These are phyloP conservation scores for Breviolum minutum DNA, from an alignment of 73 alveolate genomes.

Conservation along the genomic window DNA sequence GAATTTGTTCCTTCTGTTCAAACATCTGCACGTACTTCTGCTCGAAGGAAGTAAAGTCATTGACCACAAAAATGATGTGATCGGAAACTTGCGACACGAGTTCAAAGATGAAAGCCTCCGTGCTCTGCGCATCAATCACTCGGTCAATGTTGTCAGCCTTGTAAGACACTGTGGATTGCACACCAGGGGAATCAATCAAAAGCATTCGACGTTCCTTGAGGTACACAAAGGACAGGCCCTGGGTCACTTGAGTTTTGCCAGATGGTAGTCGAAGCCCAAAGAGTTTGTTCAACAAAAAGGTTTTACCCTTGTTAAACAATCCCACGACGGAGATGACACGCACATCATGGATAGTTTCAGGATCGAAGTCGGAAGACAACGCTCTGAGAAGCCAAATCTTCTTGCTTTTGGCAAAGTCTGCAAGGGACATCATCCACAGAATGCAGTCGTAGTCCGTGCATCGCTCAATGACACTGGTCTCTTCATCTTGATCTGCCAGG, in stretches of 20 bases:
- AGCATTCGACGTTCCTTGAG: slow-evolving; percentile 57
- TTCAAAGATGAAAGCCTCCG: slow-evolving; percentile 40
- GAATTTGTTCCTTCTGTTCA: slow-evolving; percentile 10
- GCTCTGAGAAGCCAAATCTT: slow-evolving; percentile 31
- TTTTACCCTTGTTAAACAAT: slow-evolving; percentile 49
- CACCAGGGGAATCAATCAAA: slow-evolving; percentile 55
- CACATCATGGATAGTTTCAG: neutral
- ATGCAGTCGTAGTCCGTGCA: slow-evolving; percentile 30
- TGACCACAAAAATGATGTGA: slow-evolving; percentile 52
- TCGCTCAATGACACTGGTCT: neutral
- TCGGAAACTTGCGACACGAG: slow-evolving; percentile 43
- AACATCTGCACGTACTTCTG: slow-evolving; percentile 27
- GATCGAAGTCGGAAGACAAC: neutral
- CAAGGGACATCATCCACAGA: slow-evolving; percentile 17
- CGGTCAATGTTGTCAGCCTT: slow-evolving; percentile 39
- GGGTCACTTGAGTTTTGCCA: slow-evolving; percentile 55
- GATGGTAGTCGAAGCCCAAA: slow-evolving; percentile 33
- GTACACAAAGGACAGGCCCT: slow-evolving; percentile 60
- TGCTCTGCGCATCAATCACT: slow-evolving; percentile 70
- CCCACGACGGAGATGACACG: slow-evolving; percentile 81
- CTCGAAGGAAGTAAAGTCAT: slow-evolving; percentile 52
- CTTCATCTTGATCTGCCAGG: neutral
- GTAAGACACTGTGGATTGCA: slow-evolving; percentile 81
- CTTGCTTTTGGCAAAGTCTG: slow-evolving; percentile 23
- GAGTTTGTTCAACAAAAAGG: slow-evolving; percentile 58